Base-by-base conservation (phyloP, 2,329 filamentous ascomycete species). In the Aspergillus eucalypticola region DNA sequence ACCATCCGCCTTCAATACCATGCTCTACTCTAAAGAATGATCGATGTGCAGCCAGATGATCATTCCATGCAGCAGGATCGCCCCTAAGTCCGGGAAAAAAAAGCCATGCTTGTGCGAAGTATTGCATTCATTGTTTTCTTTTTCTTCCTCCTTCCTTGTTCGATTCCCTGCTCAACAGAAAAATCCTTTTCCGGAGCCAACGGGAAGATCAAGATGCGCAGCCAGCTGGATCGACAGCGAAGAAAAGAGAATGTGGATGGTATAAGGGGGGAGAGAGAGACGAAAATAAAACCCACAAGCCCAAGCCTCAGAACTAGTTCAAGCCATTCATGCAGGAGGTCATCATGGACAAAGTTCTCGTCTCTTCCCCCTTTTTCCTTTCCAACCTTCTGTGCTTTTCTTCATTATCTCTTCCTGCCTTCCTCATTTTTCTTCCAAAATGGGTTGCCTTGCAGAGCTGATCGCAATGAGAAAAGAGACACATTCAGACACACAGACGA, bases 281-380 rank as follows among this genome's bases (percentile, higher is more conserved):
- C 54, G 23, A 44, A 51, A 29, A 48, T 52, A 50, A 25, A 35
- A 35, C 32, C 32, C 32, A 35, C 32, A 35, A 35, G 4, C 10
- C 32, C 49, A 41, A 51, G 32, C 15, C 27, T 25, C 35, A 32
- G 27, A 48, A 27, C 49, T 44, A 52, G 49, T 59, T 54, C 50
- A 59, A 23, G n/a, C 41, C 50, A 59, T 54, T 42, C 49, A 59
- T 48, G 44, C 32, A 23, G 23, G 17, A 41, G 32, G 32, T 42
- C 23, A 29, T 38, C 27, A 27, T 23, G 21, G 51, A 19, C n/a
- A 44, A 32, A 23, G 25, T 17, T 13, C 23, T 23, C 27, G 15
- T 17, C 52, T 27, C 25, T 27, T 27, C 8, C 25, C 44, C 38
- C 5, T 46, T 15, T 17, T 55, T n/a, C 17, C 13, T 46, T 41